Conservation (phyloP, 441 rosid species). For the Croton laevigatus region DNA sequence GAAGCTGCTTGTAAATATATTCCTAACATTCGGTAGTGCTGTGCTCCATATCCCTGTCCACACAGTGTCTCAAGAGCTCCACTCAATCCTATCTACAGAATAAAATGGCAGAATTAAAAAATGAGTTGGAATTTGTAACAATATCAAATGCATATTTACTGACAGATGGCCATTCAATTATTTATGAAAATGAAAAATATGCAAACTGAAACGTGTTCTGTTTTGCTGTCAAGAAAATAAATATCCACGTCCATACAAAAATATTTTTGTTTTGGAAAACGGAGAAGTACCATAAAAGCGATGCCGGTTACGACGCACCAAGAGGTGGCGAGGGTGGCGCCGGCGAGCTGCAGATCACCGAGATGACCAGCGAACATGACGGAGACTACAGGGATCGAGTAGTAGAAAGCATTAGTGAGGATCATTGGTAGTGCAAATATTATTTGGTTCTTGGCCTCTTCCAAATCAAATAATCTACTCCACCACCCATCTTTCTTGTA, state of each 20-base stretch:
- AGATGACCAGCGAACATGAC: conserved; percentile 88
- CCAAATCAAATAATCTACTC: conserved; percentile 40
- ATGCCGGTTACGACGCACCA: conserved; percentile 81
- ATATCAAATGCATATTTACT: too few relatives aligned
- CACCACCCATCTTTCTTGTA: conserved; percentile 35
- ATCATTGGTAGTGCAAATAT: conserved; percentile 61
- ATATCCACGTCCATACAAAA: too few relatives aligned
- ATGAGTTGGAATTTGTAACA: too few relatives aligned
- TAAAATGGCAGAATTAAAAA: too few relatives aligned
- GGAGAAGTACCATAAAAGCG: conserved; percentile 63
- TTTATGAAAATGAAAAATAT: too few relatives aligned
- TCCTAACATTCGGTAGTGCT: conserved; percentile 51
- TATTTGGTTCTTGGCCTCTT: conserved; percentile 54
- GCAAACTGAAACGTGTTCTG: too few relatives aligned
- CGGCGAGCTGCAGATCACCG: conserved; percentile 77
- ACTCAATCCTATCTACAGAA: conserved; percentile 61
- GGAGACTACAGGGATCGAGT: conserved; percentile 55
- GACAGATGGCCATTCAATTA: too few relatives aligned
- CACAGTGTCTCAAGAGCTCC: conserved; percentile 86
- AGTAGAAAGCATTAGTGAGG: conserved; percentile 50
- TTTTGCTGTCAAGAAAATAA: too few relatives aligned
- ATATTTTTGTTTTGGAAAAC: too few relatives aligned
- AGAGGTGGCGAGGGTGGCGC: conserved; percentile 76
- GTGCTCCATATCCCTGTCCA: conserved; percentile 83
- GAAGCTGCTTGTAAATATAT: conserved; percentile 72